Evolutionary conservation across 31 red algal species (phyloP), one percentile per base, ranked within the genome.

Genomic region (Odonthalia washingtoniensis): DNA sequence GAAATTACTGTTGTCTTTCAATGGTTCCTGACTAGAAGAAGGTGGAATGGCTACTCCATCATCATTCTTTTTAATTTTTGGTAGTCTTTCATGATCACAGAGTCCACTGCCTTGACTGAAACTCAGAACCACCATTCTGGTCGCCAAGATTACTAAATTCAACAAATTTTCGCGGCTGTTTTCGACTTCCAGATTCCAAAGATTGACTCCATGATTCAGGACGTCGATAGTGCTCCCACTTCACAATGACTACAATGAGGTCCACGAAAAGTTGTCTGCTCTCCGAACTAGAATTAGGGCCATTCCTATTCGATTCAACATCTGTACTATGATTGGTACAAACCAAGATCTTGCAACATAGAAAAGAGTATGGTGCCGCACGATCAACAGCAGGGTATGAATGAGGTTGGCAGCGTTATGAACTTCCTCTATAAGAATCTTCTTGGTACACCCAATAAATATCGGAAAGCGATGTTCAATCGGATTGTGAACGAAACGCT

Each of bases 391-490:
- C 95, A 85, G 94, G 17, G 97, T 97, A 84, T 99, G 98, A 5
- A 95, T 90, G 16, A 99, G 75, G 52, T 97, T 94, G 63, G 80
- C 85, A 40, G 88, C 53, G 16, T 86, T 95, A 75, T 93, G 92
- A 27, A 95, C 95, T 75, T 99, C 98, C 52, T 99, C 98, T 30
- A 95, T 34, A 17, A 99, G 77, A 5, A 99, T 95, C 65, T 97
- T 99, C 83, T 93, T 95, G 3, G 95, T 99, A 65, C 95, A 99
- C 14, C 98, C 78, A 35, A 97, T 97, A 93, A 93, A 97, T 27
- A 95, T 90, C 17, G 95, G 93, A 37, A 95, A 95, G 41, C 94
- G 94, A 60, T 95, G 91, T 16, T 92, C 93, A 2, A 46, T 42
- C 9, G 88, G 77, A 74, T 95, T 90, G 44, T 97, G 80, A 17